Evolutionary conservation across 495 filamentous ascomycete genomes (phyloP).

Genomic region (Lophium mytilinum): DNA sequence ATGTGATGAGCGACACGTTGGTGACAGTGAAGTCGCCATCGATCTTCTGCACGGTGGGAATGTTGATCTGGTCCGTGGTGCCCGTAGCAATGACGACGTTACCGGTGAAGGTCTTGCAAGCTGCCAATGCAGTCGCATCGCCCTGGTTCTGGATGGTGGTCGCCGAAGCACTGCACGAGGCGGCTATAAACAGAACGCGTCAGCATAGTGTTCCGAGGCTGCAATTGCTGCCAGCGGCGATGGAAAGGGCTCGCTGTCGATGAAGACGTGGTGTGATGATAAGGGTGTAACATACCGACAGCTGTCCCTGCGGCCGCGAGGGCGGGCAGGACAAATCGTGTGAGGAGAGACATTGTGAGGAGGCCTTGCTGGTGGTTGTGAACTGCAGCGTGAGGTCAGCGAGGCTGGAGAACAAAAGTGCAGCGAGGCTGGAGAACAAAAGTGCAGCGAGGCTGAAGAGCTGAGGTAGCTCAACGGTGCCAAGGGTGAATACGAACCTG

Average conservation of each 20-base stretch:
- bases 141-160: conserved; percentile 55
- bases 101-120: conserved; percentile 64
- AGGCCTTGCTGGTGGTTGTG: conserved; percentile 10
- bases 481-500: no score
- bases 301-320: conserved; percentile 58
- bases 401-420: no score
- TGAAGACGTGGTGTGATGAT: neutral
- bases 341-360: conserved; percentile 56
- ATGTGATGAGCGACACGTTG: conserved; percentile 51
- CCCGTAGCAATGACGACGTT: conserved; percentile 54
- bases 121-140: conserved; percentile 60
- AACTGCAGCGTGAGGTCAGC: conserved; percentile 6
- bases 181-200: conserved; percentile 21
- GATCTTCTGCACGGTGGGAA: conserved; percentile 54
- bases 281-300: conserved; percentile 49
- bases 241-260: neutral
- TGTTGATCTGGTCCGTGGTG: conserved; percentile 43
- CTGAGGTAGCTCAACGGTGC: no score
- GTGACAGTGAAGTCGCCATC: conserved; percentile 56
- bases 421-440: no score
- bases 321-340: conserved; percentile 63
- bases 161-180: conserved; percentile 41
- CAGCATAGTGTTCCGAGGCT: neutral
- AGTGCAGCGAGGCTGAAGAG: no score
- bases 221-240: neutral